phyloP scores from a whole-genome alignment of 2,329 filamentous ascomycete genomes.

The Fusarium udum region DNA sequence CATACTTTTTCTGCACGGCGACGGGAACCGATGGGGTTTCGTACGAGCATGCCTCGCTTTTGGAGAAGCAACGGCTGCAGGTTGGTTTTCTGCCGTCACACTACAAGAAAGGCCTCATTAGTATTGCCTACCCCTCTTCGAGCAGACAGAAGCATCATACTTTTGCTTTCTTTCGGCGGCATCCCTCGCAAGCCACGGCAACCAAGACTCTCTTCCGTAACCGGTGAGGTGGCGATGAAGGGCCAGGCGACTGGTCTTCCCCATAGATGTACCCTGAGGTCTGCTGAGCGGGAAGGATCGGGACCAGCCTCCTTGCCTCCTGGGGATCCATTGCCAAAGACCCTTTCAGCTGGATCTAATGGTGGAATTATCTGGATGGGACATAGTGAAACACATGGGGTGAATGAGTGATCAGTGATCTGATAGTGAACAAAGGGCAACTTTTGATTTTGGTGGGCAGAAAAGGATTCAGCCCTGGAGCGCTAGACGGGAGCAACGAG shows the following conservation, averaged over 20 bases:
- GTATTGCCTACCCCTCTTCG: background rate
- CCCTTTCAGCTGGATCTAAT: background rate
- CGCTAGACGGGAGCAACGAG: background rate
- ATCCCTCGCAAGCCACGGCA: slow-evolving; percentile 14
- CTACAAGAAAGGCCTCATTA: background rate
- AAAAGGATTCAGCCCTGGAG: background rate
- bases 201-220: slow-evolving; percentile 5
- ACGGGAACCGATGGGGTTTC: background rate
- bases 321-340: slow-evolving; percentile 4
- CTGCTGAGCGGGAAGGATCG: slow-evolving; percentile 14
- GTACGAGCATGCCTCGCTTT: slow-evolving; percentile 1
- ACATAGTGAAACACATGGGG: background rate
- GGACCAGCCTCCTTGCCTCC: slow-evolving; percentile 6
- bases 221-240: background rate
- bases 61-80: slow-evolving; percentile 13
- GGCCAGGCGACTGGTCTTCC: background rate
- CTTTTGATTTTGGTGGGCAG: background rate
- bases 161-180: slow-evolving; percentile 17
- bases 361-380: background rate
- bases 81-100: slow-evolving; percentile 13
- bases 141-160: background rate
- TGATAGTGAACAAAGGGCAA: background rate
- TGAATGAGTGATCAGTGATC: background rate
- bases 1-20: slow-evolving; percentile 13
- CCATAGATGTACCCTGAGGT: background rate